Evolutionary conservation across 108 stramenopile species (phyloP).

Genomic region (Skeletonema grethae): DNA sequence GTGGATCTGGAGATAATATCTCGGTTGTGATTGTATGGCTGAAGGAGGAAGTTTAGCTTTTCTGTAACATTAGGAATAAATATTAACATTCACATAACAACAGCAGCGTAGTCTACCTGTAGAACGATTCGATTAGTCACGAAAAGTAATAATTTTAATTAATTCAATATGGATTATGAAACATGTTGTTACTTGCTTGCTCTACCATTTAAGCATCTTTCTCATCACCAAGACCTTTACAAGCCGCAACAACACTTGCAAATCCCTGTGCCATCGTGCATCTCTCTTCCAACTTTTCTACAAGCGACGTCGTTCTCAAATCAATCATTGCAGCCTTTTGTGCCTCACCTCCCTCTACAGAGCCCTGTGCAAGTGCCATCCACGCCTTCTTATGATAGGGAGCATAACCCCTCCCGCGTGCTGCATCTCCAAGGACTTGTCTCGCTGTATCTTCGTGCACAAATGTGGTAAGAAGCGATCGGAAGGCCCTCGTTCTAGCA

Average conservation of each 20-base stretch:
- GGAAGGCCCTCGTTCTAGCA: constrained; percentile 71
- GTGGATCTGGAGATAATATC: constrained; percentile 85
- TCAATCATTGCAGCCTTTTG: constrained; percentile 66
- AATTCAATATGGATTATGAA: not conserved
- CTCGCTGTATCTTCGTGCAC: constrained; percentile 71
- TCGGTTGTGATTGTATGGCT: constrained; percentile 88
- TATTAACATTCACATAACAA: not conserved
- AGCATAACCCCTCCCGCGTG: constrained; percentile 61
- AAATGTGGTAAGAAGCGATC: constrained; percentile 58
- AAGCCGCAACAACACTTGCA: constrained; percentile 57
- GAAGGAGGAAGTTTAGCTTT: constrained; percentile 26
- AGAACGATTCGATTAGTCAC: not conserved
- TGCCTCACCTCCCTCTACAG: constrained; percentile 64
- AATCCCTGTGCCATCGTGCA: constrained; percentile 37
- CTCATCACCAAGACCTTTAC: constrained; percentile 16
- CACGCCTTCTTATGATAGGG: constrained; percentile 52
- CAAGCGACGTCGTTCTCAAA: constrained; percentile 56
- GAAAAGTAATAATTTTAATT: not conserved
- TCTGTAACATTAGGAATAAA: not conserved
- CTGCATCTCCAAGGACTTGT: constrained; percentile 58
- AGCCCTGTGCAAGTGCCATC: constrained; percentile 61
- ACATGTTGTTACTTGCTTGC: not conserved
- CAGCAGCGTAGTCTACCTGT: not conserved
- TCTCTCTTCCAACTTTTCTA: constrained; percentile 61
- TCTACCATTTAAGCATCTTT: not conserved